Percentiles rank a stretch among this genome's conserved stretches.
Evolutionary conservation across 257 asterid genomes (phyloP).

Genomic region (Phtheirospermum japonicum): DNA sequence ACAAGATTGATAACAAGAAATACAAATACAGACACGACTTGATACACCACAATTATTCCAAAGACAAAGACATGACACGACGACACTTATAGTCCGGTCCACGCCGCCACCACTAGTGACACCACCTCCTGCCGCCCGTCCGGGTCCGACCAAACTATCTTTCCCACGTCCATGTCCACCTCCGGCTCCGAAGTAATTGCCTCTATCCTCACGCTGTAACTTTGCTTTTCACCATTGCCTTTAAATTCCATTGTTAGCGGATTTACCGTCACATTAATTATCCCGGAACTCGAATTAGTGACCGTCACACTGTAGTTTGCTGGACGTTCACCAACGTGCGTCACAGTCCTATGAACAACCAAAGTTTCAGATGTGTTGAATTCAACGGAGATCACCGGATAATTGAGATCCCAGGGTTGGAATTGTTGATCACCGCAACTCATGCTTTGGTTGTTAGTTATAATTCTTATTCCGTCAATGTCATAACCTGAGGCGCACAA

Average conservation of each 20-base stretch:
- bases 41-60: too few species aligned
- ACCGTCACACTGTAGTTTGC: slow-evolving; percentile 37
- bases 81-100: too few species aligned
- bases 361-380: slow-evolving; percentile 36
- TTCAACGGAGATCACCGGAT: slow-evolving; percentile 59
- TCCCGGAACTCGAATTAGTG: slow-evolving; percentile 29
- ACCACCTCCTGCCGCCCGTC: slow-evolving; percentile 58
- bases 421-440: slow-evolving; percentile 34
- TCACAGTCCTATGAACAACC: slow-evolving; percentile 47
- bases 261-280: slow-evolving; percentile 31
- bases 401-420: slow-evolving; percentile 71
- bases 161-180: slow-evolving; percentile 50
- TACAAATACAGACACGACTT: too few species aligned
- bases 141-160: slow-evolving; percentile 61
- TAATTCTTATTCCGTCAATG: slow-evolving; percentile 32
- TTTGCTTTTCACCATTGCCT: slow-evolving; percentile 45
- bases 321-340: slow-evolving; percentile 42
- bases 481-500: slow-evolving; percentile 61
- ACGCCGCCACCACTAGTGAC: slow-evolving; percentile 63
- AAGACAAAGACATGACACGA: too few species aligned
- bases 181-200: slow-evolving; percentile 32
- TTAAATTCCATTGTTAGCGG: slow-evolving; percentile 50
- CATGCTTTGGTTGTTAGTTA: slow-evolving; percentile 29
- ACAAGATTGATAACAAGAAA: too few species aligned
- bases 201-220: slow-evolving; percentile 42